Conservation (phyloP, 257 asterid genomes). For the Nicotiana obtusifolia region DNA sequence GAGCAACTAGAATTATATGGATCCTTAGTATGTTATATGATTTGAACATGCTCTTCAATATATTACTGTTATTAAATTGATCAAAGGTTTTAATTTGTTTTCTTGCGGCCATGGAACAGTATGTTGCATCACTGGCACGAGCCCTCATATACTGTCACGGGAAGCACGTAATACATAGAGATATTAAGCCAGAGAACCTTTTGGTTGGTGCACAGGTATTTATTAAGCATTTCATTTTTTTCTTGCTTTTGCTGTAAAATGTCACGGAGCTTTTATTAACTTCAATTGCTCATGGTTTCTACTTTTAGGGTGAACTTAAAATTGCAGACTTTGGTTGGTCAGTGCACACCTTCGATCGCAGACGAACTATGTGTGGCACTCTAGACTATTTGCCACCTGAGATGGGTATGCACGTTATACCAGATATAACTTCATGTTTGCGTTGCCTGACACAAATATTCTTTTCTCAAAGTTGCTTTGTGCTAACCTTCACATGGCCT, state of each 20-base stretch:
- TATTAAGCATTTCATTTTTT: not conserved
- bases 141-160: constrained; percentile 97
- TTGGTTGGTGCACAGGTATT: constrained; percentile 84
- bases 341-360: constrained; percentile 90
- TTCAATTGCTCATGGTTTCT: not conserved
- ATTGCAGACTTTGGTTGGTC: constrained; percentile 99
- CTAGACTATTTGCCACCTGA: constrained; percentile 98
- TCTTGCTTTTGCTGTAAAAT: not conserved
- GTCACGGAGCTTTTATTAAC: not conserved
- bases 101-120: constrained; percentile 37
- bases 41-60: not conserved
- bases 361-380: constrained; percentile 98
- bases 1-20: not conserved
- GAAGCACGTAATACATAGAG: constrained; percentile 97
- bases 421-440: not conserved
- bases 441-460: not conserved
- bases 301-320: constrained; percentile 85
- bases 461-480: not conserved
- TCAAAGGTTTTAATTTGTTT: not conserved
- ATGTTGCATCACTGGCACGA: constrained; percentile 88
- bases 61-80: not conserved
- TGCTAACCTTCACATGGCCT: not conserved
- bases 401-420: constrained; percentile 63
- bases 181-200: constrained; percentile 96
- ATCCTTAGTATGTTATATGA: not conserved